These are phyloP conservation scores for Ocimum tenuiflorum DNA, from an alignment of 257 asterid species.

Conservation along the genomic window DNA sequence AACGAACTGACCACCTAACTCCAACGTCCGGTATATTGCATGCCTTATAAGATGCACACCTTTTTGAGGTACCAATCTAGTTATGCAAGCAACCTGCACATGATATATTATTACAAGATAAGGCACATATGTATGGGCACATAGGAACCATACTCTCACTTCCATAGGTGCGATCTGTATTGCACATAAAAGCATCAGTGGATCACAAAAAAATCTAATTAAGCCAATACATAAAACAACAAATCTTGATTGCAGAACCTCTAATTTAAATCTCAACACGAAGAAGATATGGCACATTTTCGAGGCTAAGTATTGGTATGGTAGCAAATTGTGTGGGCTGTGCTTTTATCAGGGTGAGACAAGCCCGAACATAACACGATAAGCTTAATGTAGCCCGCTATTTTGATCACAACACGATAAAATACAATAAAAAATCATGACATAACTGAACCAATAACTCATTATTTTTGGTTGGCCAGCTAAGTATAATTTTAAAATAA, in stretches of 20 bases:
- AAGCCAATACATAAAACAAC: constrained; percentile 3
- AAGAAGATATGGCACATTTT: neutral
- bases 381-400: neutral
- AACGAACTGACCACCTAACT: constrained; percentile 88
- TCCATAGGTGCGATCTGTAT: neutral
- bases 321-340: neutral
- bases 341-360: neutral
- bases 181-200: neutral
- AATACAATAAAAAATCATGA: neutral
- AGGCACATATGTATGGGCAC: neutral
- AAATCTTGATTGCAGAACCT: neutral
- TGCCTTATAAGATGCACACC: constrained; percentile 96
- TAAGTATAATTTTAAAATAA: neutral
- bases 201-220: constrained; percentile 8
- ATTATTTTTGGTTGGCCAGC: neutral
- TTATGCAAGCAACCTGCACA: constrained; percentile 82
- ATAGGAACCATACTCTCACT: neutral
- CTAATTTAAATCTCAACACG: neutral
- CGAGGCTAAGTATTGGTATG: neutral
- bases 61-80: constrained; percentile 96
- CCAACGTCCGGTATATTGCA: constrained; percentile 81
- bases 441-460: neutral
- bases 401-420: neutral
- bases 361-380: neutral
- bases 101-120: neutral